Conservation (phyloP, 345 rosid genomes). For the Salix caprea region DNA sequence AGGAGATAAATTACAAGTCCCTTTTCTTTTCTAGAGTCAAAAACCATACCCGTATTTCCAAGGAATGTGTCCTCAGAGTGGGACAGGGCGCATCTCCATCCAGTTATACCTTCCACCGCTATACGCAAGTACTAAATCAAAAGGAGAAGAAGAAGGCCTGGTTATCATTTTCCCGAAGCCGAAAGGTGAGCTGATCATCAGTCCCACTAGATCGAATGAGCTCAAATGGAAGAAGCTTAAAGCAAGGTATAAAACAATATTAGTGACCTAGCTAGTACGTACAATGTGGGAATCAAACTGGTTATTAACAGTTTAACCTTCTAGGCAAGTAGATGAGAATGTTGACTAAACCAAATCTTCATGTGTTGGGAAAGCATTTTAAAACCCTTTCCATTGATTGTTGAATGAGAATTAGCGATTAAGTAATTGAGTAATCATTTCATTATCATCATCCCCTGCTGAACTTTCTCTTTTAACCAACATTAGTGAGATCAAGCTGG, state of each 20-base stretch:
- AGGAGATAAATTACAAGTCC: not conserved
- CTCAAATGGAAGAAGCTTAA: not conserved
- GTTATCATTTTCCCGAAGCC: constrained; percentile 11
- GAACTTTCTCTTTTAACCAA: not conserved
- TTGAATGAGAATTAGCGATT: not conserved
- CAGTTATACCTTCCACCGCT: constrained; percentile 5
- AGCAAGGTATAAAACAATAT: not conserved
- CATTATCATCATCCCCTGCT: constrained; percentile 2
- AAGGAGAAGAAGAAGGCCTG: not conserved
- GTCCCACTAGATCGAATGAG: constrained; percentile 4
- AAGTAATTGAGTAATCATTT: constrained; percentile 8
- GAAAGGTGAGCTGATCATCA: constrained; percentile 6
- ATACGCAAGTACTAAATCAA: not conserved
- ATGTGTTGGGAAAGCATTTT: not conserved
- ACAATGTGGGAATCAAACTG: not conserved
- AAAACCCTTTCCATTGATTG: not conserved
- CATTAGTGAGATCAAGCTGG: not conserved
- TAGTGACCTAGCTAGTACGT: not conserved
- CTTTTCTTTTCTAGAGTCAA: constrained; percentile 14
- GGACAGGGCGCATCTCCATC: constrained; percentile 23
- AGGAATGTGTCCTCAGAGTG: constrained; percentile 24
- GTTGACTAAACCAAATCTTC: not conserved
- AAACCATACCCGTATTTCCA: constrained; percentile 12
- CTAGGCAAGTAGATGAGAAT: not conserved
- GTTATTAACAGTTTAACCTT: not conserved